phyloP scores from a whole-genome alignment of 306 rosid species.

The Quercus dentata region DNA sequence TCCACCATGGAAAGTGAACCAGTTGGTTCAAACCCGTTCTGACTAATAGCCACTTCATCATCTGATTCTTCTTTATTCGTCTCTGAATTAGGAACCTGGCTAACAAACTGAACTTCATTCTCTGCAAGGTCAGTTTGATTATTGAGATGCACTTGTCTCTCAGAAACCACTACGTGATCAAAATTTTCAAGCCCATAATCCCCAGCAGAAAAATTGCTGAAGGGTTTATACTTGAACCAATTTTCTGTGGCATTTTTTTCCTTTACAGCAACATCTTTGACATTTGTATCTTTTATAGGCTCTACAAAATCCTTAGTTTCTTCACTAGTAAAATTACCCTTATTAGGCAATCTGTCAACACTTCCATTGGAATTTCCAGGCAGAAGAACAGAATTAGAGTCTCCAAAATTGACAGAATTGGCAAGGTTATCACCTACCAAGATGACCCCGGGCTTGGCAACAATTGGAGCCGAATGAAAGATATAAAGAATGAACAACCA shows the following conservation, averaged over 20 bases:
- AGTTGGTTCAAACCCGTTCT: neutral
- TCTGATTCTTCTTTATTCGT: neutral
- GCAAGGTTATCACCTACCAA: neutral
- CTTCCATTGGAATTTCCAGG: neutral
- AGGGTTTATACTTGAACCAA: neutral
- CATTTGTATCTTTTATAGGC: neutral
- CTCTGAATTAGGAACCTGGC: neutral
- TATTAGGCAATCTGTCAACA: neutral
- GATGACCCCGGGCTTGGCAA: neutral
- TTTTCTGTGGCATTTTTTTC: neutral
- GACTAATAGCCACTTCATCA: neutral
- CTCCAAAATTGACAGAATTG: neutral
- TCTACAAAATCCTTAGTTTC: neutral
- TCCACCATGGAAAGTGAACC: neutral
- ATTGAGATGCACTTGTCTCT: neutral
- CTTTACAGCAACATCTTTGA: neutral
- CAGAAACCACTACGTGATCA: neutral
- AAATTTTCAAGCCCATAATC: neutral
- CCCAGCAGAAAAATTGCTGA: neutral
- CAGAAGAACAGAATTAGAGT: neutral
- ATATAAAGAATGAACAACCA: slow-evolving; percentile 22
- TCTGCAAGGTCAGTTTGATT: neutral
- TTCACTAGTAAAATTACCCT: neutral
- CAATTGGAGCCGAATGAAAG: slow-evolving; percentile 10
- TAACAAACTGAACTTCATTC: neutral